A percentile compares a stretch with the other conserved stretches of the same genome.
phyloP scores from a whole-genome alignment of 2,329 filamentous ascomycete genomes.

The Epicoccum nigrum region DNA sequence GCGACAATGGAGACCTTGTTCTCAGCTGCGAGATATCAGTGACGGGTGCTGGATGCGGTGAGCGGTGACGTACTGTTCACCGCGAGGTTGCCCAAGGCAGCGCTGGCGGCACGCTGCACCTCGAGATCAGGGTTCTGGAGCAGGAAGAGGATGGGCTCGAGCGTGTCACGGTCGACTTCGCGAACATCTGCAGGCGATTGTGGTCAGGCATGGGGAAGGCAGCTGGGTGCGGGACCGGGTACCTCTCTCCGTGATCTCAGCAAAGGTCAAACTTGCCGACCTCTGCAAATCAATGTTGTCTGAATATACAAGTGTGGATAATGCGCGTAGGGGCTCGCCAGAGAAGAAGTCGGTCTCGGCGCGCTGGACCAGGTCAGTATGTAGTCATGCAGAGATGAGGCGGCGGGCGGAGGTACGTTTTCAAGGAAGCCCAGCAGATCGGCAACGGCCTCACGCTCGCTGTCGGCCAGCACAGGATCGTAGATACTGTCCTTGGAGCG shows the following conservation, averaged over 20 bases:
- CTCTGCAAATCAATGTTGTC: constrained; percentile 98
- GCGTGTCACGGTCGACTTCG: constrained; percentile 91
- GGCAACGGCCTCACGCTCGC: constrained; percentile 94
- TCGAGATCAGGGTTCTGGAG: constrained; percentile 96
- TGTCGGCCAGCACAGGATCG: constrained; percentile 79
- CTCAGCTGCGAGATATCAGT: constrained; percentile 72
- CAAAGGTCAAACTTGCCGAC: constrained; percentile 97
- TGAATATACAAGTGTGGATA: constrained; percentile 96
- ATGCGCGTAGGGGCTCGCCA: constrained; percentile 88
- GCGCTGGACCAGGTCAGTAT: constrained; percentile 65
- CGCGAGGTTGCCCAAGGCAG: constrained; percentile 91
- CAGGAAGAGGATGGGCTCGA: constrained; percentile 94
- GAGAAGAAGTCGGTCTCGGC: constrained; percentile 98
- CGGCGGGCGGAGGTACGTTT: constrained; percentile 66
- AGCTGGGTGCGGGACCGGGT: constrained; percentile 32
- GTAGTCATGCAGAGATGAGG: constrained; percentile 1
- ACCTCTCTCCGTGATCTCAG: constrained; percentile 98
- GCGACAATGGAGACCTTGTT: constrained; percentile 98
- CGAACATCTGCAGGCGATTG: constrained; percentile 77
- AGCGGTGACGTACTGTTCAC: constrained; percentile 76
- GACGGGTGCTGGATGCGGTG: constrained; percentile 11
- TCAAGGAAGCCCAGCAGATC: constrained; percentile 95
- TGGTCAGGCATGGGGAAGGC: constrained; percentile 22
- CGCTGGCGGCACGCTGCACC: constrained; percentile 94
- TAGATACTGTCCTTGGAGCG: constrained; percentile 57